Conservation (phyloP, 768 basidiomycete genomes). For the Termitomyces sp. region DNA sequence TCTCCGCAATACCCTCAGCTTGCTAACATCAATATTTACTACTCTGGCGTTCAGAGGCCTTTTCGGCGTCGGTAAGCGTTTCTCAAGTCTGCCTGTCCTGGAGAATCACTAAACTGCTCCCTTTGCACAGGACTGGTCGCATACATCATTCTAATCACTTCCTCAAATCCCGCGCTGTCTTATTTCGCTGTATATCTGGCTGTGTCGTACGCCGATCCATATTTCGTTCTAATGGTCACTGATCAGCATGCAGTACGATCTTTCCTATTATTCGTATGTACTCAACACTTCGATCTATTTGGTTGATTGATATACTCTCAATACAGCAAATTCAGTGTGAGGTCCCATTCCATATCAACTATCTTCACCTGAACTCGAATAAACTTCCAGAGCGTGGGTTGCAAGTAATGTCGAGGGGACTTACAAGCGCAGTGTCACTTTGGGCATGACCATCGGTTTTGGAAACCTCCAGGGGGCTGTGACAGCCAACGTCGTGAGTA, state of each 20-base stretch:
- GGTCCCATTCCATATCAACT: conserved; percentile 7
- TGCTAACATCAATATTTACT: neutral
- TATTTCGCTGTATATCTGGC: conserved; percentile 73
- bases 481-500: conserved; percentile 55
- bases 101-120: neutral
- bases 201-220: conserved; percentile 45
- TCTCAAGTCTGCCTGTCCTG: neutral
- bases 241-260: conserved; percentile 30
- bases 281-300: neutral
- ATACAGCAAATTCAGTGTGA: conserved; percentile 45
- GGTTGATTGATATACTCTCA: neutral
- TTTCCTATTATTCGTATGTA: conserved; percentile 46
- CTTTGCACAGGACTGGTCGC: conserved; percentile 37
- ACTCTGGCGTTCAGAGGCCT: conserved; percentile 13
- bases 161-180: conserved; percentile 53
- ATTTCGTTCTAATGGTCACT: neutral
- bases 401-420: conserved; percentile 68
- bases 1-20: neutral
- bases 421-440: conserved; percentile 65
- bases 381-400: conserved; percentile 54
- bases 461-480: conserved; percentile 70
- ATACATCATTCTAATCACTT: conserved; percentile 63
- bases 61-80: conserved; percentile 20
- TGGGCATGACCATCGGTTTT: conserved; percentile 65
- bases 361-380: conserved; percentile 2